These are phyloP conservation scores for Camelina sativa DNA, from an alignment of 345 rosid genomes.

Conservation along the genomic window DNA sequence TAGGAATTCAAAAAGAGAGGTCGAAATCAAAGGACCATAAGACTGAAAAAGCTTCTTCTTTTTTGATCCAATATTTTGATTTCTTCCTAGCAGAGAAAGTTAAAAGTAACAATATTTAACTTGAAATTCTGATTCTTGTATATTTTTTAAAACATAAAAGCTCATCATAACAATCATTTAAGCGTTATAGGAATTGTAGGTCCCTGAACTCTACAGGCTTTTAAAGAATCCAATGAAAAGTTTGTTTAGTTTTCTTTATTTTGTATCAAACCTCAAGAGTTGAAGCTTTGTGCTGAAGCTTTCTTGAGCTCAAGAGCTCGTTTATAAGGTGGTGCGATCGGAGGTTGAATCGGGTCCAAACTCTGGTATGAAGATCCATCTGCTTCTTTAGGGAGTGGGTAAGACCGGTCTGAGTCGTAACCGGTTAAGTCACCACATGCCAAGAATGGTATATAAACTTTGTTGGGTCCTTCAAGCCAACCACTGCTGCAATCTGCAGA, in stretches of 20 bases:
- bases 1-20: slow-evolving; percentile 34
- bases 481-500: slow-evolving; percentile 85
- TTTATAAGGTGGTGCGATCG: slow-evolving; percentile 91
- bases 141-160: neutral
- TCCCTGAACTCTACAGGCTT: slow-evolving; percentile 32
- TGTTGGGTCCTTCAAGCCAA: slow-evolving; percentile 90
- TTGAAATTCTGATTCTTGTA: neutral
- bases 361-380: slow-evolving; percentile 74
- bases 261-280: slow-evolving; percentile 43
- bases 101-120: neutral
- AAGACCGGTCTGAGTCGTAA: slow-evolving; percentile 91
- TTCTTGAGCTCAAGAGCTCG: slow-evolving; percentile 92
- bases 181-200: slow-evolving; percentile 31
- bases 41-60: slow-evolving; percentile 27
- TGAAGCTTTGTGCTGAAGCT: slow-evolving; percentile 64
- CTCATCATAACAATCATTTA: slow-evolving; percentile 29
- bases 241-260: slow-evolving; percentile 36
- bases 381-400: slow-evolving; percentile 78
- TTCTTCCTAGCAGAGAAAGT: slow-evolving; percentile 8
- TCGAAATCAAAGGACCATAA: slow-evolving; percentile 31
- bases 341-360: slow-evolving; percentile 90
- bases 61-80: slow-evolving; percentile 38
- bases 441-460: slow-evolving; percentile 88
- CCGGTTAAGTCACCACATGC: slow-evolving; percentile 92
- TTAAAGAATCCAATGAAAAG: slow-evolving; percentile 57